Conservation (phyloP, 805 yeast species). For the Candida succiphila region DNA sequence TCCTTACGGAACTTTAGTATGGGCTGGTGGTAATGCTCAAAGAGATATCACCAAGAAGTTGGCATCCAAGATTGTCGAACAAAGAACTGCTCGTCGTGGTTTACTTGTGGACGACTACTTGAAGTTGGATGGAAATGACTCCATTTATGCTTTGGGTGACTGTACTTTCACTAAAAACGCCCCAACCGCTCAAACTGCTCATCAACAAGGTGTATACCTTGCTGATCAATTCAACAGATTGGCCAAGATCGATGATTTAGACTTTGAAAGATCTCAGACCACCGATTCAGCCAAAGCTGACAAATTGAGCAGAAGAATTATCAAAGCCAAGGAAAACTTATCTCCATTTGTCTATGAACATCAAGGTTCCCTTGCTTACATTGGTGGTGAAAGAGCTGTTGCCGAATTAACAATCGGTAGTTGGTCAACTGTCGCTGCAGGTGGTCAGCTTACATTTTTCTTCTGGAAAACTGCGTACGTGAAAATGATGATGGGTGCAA, state of each 20-base stretch:
- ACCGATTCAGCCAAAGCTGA: constrained; percentile 31
- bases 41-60: constrained; percentile 64
- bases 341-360: constrained; percentile 71
- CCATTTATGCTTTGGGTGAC: constrained; percentile 85
- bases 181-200: constrained; percentile 97
- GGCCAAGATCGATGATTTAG: constrained; percentile 49
- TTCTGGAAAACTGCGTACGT: constrained; percentile 95
- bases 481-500: constrained; percentile 82
- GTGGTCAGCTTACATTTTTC: constrained; percentile 80
- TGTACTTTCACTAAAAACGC: constrained; percentile 87
- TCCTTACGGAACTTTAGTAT: constrained; percentile 88
- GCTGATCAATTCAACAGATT: constrained; percentile 61
- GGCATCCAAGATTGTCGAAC: constrained; percentile 60
- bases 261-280: constrained; percentile 31
- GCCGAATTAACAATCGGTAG: constrained; percentile 81
- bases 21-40: constrained; percentile 97
- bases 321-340: constrained; percentile 29
- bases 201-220: constrained; percentile 83
- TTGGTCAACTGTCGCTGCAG: constrained; percentile 70
- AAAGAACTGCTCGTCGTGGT: constrained; percentile 84
- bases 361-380: constrained; percentile 90
- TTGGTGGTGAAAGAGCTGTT: constrained; percentile 88
- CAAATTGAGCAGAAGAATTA: constrained; percentile 35
- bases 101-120: constrained; percentile 74
- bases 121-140: constrained; percentile 74